Evolutionary conservation across 768 basidiomycete species (phyloP), one percentile per base, ranked within the genome.

Genomic region (Cubamyces lactineus): DNA sequence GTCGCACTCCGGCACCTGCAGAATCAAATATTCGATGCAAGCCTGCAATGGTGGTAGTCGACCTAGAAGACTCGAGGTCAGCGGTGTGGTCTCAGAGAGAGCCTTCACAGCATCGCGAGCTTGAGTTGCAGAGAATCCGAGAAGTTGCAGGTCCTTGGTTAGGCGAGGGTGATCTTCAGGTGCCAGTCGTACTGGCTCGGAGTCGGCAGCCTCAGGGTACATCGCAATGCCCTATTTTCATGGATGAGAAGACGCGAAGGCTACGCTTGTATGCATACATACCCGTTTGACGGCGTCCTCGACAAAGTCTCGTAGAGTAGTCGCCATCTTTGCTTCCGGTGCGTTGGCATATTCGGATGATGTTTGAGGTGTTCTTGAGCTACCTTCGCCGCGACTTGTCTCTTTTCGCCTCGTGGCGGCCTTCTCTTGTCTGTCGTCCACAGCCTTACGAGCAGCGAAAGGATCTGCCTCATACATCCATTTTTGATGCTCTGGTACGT

Each of bases 381-480:
- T 49, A 39, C 26, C 43, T 23, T 49, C 52, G 16, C 67, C 34
- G 60, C 67, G 61, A 71, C 60, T 45, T n/a, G 69, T 61, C 73
- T 69, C 78, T 77, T 75, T 73, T 51, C 65, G 70, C 60, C 76
- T 82, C 72, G 81, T 75, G 19, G 80, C 73, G 30, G 81, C 79
- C 62, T 84, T 86, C 26, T 74, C 79, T 70, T 92, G 91, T 39
- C 90, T 79, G 46, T 84, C 82, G 15, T 86, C 82, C 2, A 92
- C 89, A 57, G 81, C 79, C 64, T 84, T 84, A 60, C 80, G 81
- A 6, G 92, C 91, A 17, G 83, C 81, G 69, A 95, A 96, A 2
- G 94, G 94, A 77, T 96, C 93, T 6, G 86, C 78, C n/a, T 85
- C 82, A 67, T 91, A 96, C 84, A 92, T 89, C 94, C 94, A 96